A percentile compares a stretch with the other conserved stretches of the same genome.
These are phyloP conservation scores for Arbutus unedo DNA, from an alignment of 148 eudicot genomes.

Conservation along the genomic window DNA sequence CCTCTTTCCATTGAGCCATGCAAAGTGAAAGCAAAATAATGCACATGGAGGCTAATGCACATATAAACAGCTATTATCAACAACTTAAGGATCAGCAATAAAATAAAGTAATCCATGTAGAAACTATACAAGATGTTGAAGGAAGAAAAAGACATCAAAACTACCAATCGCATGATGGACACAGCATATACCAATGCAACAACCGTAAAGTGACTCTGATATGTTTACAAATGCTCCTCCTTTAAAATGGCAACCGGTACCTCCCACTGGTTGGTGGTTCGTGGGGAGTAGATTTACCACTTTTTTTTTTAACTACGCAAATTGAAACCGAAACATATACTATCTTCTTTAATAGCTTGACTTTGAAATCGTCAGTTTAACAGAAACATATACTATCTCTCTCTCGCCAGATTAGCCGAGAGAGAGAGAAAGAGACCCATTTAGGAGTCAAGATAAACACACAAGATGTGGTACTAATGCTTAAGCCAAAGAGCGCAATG, in stretches of 20 bases:
- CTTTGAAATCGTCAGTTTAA: background rate
- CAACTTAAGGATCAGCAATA: slow-evolving; percentile 6
- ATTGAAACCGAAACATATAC: too few species aligned
- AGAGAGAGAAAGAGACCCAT: background rate
- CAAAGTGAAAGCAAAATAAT: background rate
- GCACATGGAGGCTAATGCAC: background rate
- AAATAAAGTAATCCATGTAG: background rate
- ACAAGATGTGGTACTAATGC: background rate
- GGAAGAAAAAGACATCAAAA: background rate
- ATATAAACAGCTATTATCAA: background rate
- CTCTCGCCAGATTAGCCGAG: too few species aligned
- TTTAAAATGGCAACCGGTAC: background rate
- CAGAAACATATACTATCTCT: background rate
- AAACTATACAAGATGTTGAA: background rate
- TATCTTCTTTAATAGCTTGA: too few species aligned
- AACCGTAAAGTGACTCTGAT: background rate
- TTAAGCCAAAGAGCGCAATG: background rate
- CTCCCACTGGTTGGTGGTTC: background rate
- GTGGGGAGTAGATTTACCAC: background rate
- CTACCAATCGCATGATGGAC: background rate
- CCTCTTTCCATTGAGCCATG: slow-evolving; percentile 13
- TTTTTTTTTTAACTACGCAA: background rate
- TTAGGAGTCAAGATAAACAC: background rate
- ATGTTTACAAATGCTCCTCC: background rate
- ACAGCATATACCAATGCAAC: background rate